Evolutionary conservation across 768 basidiomycete species (phyloP), one percentile per base, ranked within the genome.

Genomic region (Butyriboletus loyo): DNA sequence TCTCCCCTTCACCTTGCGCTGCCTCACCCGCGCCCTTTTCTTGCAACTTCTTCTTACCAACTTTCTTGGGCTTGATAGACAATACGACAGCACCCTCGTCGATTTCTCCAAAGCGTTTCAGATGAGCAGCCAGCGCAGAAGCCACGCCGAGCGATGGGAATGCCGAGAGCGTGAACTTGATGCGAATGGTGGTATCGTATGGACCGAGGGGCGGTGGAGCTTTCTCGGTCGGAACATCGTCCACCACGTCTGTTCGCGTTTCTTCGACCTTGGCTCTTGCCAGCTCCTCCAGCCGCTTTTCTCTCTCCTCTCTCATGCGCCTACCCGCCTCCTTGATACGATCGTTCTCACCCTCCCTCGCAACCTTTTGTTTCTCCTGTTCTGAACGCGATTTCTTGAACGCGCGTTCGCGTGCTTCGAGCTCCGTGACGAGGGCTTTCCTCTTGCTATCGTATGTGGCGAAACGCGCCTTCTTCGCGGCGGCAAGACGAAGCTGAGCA

Each of bases 281-380:
- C 56, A 70, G 74, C 57, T 70, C 70, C 58, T 68, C 71, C 43
- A 81, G 40, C 50, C 77, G 82, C 50, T 74, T 77, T 59, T 85
- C 84, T 54, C 76, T 80, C 63, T 88, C 83, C 65, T 89, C 86
- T 46, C 85, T 73, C 64, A 90, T 57, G 50, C 74, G 73, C 56
- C 84, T 74, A 0, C 91, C 90, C 55, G 86, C 84, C 39, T 89
- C 87, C 66, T 86, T 88, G 46, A 92, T 83, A 36, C 74, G 77
- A 64, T 88, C 88, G 3, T 83, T 84, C 64, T 87, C 83, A 7
- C 79, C 74, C 71, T 78, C 79, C 48, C 75, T 69, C 40, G 72
- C 75, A 4, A 70, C 72, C 63, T 82, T 80, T 56, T 85, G 80
- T 56, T 80, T 75, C 54, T 81, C 77, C 57, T 82, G 81, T n/a